Evolutionary conservation across 768 basidiomycete species (phyloP).

Genomic region (Candolleomyces efflorescens): DNA sequence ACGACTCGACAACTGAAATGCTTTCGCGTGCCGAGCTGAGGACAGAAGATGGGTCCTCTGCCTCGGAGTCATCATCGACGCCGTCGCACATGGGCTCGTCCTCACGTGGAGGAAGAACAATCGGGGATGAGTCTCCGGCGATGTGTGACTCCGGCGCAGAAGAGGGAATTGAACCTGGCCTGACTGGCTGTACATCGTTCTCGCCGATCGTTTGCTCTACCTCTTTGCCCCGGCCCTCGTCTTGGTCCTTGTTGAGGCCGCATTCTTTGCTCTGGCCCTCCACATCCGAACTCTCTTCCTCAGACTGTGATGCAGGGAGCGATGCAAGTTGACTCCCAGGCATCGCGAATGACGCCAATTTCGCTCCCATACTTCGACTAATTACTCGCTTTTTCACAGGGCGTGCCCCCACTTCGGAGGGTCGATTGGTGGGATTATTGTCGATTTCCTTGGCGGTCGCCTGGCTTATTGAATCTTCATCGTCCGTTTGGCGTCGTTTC

Average conservation of each 20-base stretch:
- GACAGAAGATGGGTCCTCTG: neutral
- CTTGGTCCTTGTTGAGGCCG: no score
- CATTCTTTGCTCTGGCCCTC: no score
- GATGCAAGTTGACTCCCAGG: neutral
- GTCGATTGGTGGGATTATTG: no score
- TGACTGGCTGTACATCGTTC: no score
- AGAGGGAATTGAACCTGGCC: no score
- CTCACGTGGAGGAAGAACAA: neutral
- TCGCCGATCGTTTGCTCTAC: no score
- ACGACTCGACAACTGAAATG: neutral
- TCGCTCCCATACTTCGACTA: neutral
- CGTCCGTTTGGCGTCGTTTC: no score
- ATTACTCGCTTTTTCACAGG: neutral
- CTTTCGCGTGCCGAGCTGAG: neutral
- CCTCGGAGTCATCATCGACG: slow-evolving; percentile 6
- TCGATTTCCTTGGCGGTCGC: no score
- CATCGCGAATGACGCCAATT: neutral
- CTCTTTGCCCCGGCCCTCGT: no score
- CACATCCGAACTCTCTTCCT: slow-evolving; percentile 20
- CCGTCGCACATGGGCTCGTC: neutral
- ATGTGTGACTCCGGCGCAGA: no score
- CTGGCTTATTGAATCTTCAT: no score
- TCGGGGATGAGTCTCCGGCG: neutral
- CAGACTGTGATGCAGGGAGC: neutral
- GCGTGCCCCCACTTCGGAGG: neutral